Percentiles rank a stretch among this genome's conserved stretches.
Evolutionary conservation across 2,329 filamentous ascomycete genomes (phyloP).

Genomic region (Ophiostoma piceae): DNA sequence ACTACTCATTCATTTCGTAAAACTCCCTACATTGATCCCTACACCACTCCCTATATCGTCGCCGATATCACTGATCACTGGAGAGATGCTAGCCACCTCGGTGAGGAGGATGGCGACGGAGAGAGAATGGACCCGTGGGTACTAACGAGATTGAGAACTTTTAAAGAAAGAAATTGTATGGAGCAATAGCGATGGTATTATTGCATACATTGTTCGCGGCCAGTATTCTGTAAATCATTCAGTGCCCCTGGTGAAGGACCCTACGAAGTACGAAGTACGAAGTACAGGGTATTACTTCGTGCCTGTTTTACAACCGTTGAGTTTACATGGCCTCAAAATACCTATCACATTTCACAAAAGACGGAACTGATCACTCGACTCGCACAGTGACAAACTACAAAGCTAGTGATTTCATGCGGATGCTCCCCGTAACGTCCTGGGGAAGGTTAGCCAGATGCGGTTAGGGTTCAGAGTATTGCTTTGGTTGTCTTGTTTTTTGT

Average conservation of each 20-base stretch:
- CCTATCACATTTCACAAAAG: constrained; percentile 13
- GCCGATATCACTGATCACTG: not conserved
- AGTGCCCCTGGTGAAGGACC: not conserved
- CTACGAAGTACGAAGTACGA: too few species aligned
- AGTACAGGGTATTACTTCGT: too few species aligned
- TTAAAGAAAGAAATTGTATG: not conserved
- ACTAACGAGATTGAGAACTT: not conserved
- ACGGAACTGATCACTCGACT: not conserved
- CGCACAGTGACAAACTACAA: not conserved
- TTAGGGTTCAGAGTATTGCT: not conserved
- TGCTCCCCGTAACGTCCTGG: constrained; percentile 10
- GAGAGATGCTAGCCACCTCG: not conserved
- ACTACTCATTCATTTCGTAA: too few species aligned
- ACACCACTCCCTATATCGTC: not conserved
- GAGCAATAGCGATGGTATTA: not conserved
- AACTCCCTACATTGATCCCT: not conserved
- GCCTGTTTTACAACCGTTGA: not conserved
- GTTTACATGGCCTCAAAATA: not conserved
- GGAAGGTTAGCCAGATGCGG: not conserved
- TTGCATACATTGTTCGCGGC: not conserved
- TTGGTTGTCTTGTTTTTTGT: not conserved
- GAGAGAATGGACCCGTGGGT: not conserved
- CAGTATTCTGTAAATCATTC: too few species aligned
- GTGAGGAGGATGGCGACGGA: not conserved
- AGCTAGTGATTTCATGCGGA: constrained; percentile 10